These are phyloP conservation scores for Coniosporium uncinatum DNA, from an alignment of 2,329 filamentous ascomycete species.

Conservation along the genomic window DNA sequence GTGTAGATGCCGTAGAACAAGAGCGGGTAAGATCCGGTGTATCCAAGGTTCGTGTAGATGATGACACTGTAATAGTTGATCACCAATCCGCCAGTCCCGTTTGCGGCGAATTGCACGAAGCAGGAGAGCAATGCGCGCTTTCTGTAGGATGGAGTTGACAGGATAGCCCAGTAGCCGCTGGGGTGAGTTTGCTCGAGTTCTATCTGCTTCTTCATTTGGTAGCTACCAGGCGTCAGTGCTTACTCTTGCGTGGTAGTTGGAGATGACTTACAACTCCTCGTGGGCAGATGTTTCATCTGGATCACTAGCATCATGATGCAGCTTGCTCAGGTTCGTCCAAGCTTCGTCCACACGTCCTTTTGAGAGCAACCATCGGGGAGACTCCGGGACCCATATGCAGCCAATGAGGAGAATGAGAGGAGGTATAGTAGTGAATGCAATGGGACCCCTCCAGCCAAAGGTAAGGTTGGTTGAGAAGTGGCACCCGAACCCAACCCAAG, in stretches of 20 bases:
- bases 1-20: slow-evolving; percentile 19
- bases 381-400: slow-evolving; percentile 32
- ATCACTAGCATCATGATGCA: slow-evolving; percentile 13
- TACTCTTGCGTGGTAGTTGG: slow-evolving; percentile 9
- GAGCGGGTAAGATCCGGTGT: slow-evolving; percentile 13
- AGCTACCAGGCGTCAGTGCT: background rate
- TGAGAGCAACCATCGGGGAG: slow-evolving; percentile 51
- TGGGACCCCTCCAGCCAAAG: slow-evolving; percentile 5
- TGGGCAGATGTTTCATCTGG: slow-evolving; percentile 13
- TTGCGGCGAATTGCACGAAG: slow-evolving; percentile 17
- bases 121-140: slow-evolving; percentile 14
- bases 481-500: slow-evolving; percentile 6
- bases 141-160: slow-evolving; percentile 13
- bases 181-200: slow-evolving; percentile 14
- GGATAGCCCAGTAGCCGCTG: slow-evolving; percentile 14
- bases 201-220: slow-evolving; percentile 13
- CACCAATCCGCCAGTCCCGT: slow-evolving; percentile 14
- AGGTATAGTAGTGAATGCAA: slow-evolving; percentile 6
- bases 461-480: slow-evolving; percentile 5
- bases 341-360: slow-evolving; percentile 46
- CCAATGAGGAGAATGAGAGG: slow-evolving; percentile 3
- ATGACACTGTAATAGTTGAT: slow-evolving; percentile 19
- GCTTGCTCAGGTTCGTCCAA: slow-evolving; percentile 9
- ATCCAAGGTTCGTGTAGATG: slow-evolving; percentile 15
- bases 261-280: too few relatives aligned